Evolutionary conservation across 306 rosid species (phyloP), one percentile per base, ranked within the genome.

Genomic region (Amphicarpaea edgeworthii): DNA sequence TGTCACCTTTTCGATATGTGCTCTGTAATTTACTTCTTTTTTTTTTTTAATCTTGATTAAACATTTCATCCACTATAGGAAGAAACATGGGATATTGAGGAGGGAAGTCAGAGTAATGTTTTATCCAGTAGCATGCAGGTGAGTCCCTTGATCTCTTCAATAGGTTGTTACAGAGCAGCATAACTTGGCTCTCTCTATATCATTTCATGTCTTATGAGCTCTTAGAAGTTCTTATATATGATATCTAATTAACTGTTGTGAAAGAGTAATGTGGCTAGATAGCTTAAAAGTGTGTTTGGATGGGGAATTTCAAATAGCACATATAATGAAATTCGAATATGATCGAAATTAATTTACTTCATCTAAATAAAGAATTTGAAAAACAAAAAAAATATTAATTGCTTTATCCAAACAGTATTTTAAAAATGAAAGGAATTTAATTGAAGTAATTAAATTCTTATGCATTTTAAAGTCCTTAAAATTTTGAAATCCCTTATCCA

Each of bases 71-170:
- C 67, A 9, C 66, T 45, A 78, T 76, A 95, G 99, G 99, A 95
- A 82, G 99, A 95, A 85, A 92, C 96, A 46, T 95, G 99, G 99
- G 97, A 95, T 78, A 87, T 87, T 75, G 99, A 95, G 83, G 99
- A 95, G 79, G 99, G 99, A 86, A 86, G 96, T 87, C 99, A 95
- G 86, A 90, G 88, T 73, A 90, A 89, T 86, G 93, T 95, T 81
- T 84, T 95, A 83, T 85, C 97, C 78, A 92, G 99, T 85, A 92
- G 99, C 86, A 95, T 95, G 92, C 99, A 95, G 97, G 99, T 89
- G 75, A 82, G 76, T 67, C 67, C 20, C 72, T 75, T 55, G 55
- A 72, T 47, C 51, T 51, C 69, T 61, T 81, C 71, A 41, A 41
- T 37, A 10, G 63, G 7, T 54, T 34, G 2, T 61, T 50, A 28